Evolutionary conservation across 805 yeast genomes (phyloP).

Genomic region (Cyberlindnera bimundalis): DNA sequence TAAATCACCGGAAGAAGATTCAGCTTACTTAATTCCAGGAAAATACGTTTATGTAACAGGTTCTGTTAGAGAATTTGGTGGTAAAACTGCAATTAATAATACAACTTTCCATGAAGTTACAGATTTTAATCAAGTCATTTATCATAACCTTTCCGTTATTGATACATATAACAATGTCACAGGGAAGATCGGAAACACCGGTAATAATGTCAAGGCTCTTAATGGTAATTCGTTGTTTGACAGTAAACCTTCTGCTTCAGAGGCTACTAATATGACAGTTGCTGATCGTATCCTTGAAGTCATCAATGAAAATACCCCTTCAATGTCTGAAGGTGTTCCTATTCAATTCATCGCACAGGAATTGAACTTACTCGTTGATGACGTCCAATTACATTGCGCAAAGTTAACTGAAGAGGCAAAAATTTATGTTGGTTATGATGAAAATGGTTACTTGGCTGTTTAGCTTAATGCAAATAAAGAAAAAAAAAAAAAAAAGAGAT

Average conservation of each 20-base stretch:
- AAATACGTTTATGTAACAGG: slow-evolving; percentile 61
- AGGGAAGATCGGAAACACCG: slow-evolving; percentile 34
- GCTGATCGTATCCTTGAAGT: slow-evolving; percentile 47
- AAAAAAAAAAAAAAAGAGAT: too few relatives aligned
- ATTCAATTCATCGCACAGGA: slow-evolving; percentile 56
- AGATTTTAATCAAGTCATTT: slow-evolving; percentile 65
- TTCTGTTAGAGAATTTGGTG: slow-evolving; percentile 55
- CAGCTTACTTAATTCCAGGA: slow-evolving; percentile 39
- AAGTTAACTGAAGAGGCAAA: slow-evolving; percentile 64
- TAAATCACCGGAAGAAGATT: slow-evolving; percentile 28
- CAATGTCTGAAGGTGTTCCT: slow-evolving; percentile 78
- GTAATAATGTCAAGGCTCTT: slow-evolving; percentile 1
- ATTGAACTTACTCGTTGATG: slow-evolving; percentile 46
- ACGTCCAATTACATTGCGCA: slow-evolving; percentile 47
- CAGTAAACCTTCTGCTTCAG: slow-evolving; percentile 34
- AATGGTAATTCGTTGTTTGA: slow-evolving; percentile 39
- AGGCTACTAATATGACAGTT: slow-evolving; percentile 28
- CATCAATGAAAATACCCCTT: slow-evolving; percentile 46
- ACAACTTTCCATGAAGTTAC: slow-evolving; percentile 54
- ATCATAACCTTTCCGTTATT: slow-evolving; percentile 65
- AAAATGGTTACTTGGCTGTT: slow-evolving; percentile 54
- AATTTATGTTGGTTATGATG: slow-evolving; percentile 68
- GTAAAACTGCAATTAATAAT: slow-evolving; percentile 61
- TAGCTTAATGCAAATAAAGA: too few relatives aligned
- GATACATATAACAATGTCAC: slow-evolving; percentile 52